Evolutionary conservation across 108 stramenopile genomes (phyloP).

Genomic region (Cyclostephanos invisitatus): DNA sequence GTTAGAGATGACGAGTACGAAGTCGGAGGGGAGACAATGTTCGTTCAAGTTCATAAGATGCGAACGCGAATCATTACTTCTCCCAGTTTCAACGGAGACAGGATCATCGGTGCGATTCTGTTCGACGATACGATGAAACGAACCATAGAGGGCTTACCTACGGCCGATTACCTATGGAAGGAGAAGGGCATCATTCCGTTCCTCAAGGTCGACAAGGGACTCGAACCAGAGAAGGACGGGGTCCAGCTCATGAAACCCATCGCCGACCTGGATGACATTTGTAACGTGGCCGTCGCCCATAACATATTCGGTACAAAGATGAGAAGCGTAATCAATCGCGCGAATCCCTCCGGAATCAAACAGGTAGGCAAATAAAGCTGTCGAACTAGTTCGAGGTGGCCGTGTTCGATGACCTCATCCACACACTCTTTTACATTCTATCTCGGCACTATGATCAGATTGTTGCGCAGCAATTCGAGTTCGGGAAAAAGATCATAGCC

Average conservation of each 20-base stretch:
- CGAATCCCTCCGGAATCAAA: conserved; percentile 72
- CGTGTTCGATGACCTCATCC: background rate
- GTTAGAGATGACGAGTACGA: conserved; percentile 60
- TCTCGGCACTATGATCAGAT: conserved; percentile 19
- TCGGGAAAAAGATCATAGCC: conserved; percentile 67
- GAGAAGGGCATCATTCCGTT: conserved; percentile 73
- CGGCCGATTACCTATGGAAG: conserved; percentile 74
- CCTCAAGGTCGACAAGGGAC: conserved; percentile 79
- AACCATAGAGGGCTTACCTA: conserved; percentile 57
- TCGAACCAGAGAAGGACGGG: conserved; percentile 62
- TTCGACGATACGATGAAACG: conserved; percentile 89
- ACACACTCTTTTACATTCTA: background rate
- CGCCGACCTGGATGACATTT: conserved; percentile 55
- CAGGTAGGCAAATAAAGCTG: background rate
- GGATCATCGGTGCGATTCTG: conserved; percentile 66
- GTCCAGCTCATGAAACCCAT: conserved; percentile 86
- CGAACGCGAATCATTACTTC: conserved; percentile 71
- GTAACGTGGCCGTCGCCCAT: conserved; percentile 51
- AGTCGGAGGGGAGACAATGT: conserved; percentile 64
- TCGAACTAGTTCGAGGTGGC: background rate
- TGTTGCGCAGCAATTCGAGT: conserved; percentile 81
- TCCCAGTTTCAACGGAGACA: conserved; percentile 66
- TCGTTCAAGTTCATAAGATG: conserved; percentile 77
- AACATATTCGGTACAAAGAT: conserved; percentile 86
- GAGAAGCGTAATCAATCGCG: conserved; percentile 66